A percentile compares a stretch with the other conserved stretches of the same genome.
Evolutionary conservation across 768 basidiomycete species (phyloP).

Genomic region (Amanita pseudoporphyria): DNA sequence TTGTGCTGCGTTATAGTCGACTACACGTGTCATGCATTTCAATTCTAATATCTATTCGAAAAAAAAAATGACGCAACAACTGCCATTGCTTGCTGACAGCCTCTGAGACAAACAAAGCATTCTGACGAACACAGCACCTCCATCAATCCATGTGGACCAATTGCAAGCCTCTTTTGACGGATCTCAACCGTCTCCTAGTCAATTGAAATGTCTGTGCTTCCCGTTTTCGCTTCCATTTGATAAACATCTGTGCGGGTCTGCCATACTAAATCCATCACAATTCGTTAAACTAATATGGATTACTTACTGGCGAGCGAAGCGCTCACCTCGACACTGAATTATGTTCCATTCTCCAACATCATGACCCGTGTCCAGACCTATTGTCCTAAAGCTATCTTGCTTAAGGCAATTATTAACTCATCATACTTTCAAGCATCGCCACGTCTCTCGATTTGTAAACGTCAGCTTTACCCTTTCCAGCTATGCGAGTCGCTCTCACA

Average conservation of each 20-base stretch:
- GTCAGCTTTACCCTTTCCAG: background rate
- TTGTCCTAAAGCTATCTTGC: background rate
- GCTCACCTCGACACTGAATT: background rate
- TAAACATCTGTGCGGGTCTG: too few relatives aligned
- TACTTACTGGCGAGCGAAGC: background rate
- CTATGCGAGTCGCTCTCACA: background rate
- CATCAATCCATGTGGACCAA: too few relatives aligned
- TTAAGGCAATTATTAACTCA: background rate
- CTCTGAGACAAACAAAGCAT: background rate
- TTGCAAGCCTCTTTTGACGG: too few relatives aligned
- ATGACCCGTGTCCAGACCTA: background rate
- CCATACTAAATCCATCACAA: background rate
- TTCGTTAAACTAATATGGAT: too few relatives aligned
- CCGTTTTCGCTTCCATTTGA: too few relatives aligned
- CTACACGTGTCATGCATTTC: too few relatives aligned
- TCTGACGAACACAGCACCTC: too few relatives aligned
- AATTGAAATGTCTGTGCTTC: too few relatives aligned
- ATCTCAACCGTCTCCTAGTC: too few relatives aligned
- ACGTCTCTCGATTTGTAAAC: constrained; percentile 1
- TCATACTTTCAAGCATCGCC: background rate
- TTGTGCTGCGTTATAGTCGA: too few relatives aligned
- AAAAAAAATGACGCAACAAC: too few relatives aligned
- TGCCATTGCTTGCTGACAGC: background rate
- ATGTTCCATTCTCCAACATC: background rate
- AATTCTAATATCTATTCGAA: too few relatives aligned